phyloP scores from a whole-genome alignment of 495 filamentous ascomycete genomes.

The Aspergillus heteromorphus region DNA sequence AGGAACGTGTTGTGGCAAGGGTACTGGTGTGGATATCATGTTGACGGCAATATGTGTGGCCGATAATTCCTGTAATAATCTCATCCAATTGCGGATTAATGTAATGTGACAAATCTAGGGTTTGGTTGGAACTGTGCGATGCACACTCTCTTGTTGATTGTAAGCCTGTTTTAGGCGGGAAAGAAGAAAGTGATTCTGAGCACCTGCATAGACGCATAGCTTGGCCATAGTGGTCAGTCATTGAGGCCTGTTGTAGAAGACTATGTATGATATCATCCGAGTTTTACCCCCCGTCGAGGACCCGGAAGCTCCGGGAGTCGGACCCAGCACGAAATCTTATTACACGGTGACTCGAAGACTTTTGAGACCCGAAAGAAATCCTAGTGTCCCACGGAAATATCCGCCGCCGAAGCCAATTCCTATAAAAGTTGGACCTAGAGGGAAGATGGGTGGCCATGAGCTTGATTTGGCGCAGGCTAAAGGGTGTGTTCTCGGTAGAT shows the following conservation, averaged over 20 bases:
- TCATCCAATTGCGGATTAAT: constrained; percentile 1
- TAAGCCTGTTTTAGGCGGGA: no score
- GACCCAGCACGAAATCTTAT: neutral
- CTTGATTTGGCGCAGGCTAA: no score
- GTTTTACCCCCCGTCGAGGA: neutral
- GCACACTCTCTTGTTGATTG: neutral
- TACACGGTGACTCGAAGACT: neutral
- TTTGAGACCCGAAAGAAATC: no score
- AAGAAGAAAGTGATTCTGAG: no score
- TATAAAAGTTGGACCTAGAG: no score
- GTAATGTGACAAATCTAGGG: neutral
- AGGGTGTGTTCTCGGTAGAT: neutral
- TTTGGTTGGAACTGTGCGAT: neutral
- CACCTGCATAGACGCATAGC: no score
- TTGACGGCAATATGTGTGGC: neutral
- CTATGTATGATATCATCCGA: neutral
- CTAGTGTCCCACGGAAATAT: no score
- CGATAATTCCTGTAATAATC: constrained; percentile 7
- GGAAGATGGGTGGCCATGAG: no score
- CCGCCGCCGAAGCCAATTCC: no score
- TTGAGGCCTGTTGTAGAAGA: neutral
- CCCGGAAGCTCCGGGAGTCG: neutral
- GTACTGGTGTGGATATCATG: neutral
- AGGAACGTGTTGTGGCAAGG: neutral
- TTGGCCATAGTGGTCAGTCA: no score